Evolutionary conservation across 768 basidiomycete species (phyloP).

Genomic region (Russula vinacea): DNA sequence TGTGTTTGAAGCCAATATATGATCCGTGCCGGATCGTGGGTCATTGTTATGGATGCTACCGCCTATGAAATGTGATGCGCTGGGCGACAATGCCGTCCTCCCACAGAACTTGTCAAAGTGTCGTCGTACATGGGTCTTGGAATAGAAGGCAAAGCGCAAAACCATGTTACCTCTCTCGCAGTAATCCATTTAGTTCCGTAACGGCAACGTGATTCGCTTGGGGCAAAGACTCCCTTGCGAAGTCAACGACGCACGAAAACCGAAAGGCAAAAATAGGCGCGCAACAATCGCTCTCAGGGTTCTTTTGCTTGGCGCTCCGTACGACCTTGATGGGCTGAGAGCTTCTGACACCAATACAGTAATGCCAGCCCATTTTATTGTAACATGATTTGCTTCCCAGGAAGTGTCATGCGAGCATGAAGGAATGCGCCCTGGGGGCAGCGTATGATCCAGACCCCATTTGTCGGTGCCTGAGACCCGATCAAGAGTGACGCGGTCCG

Average conservation of each 20-base stretch:
- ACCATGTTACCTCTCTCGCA: neutral
- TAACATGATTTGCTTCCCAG: neutral
- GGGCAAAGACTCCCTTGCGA: neutral
- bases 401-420: slow-evolving; percentile 4
- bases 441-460: slow-evolving; percentile 2
- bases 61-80: neutral
- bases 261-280: neutral
- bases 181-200: neutral
- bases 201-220: neutral
- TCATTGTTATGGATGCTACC: neutral
- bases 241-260: neutral
- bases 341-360: neutral
- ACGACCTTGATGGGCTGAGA: slow-evolving; percentile 2
- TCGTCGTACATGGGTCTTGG: neutral
- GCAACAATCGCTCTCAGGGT: neutral
- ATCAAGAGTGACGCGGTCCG: neutral
- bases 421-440: neutral
- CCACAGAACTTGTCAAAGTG: neutral
- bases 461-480: slow-evolving; percentile 14
- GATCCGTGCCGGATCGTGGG: neutral
- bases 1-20: neutral
- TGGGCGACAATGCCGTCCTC: neutral
- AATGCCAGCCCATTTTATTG: neutral
- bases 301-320: slow-evolving; percentile 5
- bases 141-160: neutral